These are phyloP conservation scores for Pleurostoma richardsiae DNA, from an alignment of 2,329 filamentous ascomycete genomes.

Conservation along the genomic window DNA sequence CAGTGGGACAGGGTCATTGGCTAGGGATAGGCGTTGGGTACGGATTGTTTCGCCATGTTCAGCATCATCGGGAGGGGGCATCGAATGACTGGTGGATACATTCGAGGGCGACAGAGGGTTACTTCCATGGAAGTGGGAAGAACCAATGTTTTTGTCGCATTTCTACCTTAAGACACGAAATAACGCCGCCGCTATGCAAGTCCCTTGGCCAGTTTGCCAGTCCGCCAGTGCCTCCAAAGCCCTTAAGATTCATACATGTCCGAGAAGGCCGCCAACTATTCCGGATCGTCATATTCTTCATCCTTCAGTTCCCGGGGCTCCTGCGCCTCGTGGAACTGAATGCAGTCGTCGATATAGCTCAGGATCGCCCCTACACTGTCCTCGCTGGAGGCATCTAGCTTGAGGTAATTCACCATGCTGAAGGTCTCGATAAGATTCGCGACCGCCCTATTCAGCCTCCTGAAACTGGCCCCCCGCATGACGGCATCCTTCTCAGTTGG, in stretches of 20 bases:
- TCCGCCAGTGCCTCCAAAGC: slow-evolving; percentile 11
- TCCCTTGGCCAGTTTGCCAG: not conserved
- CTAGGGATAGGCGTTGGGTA: too few species aligned
- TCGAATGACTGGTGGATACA: too few species aligned
- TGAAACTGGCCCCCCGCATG: slow-evolving; percentile 78
- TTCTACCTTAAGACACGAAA: not conserved
- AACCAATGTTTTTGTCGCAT: too few species aligned
- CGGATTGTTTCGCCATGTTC: too few species aligned
- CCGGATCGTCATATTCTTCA: slow-evolving; percentile 46
- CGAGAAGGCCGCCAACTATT: slow-evolving; percentile 14
- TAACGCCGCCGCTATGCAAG: slow-evolving; percentile 39
- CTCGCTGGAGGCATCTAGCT: slow-evolving; percentile 81
- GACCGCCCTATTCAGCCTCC: slow-evolving; percentile 79
- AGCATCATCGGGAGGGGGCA: too few species aligned
- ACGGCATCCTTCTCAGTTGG: slow-evolving; percentile 62
- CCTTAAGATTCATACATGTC: too few species aligned
- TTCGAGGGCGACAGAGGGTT: slow-evolving; percentile 1
- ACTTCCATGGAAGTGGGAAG: not conserved
- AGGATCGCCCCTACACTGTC: slow-evolving; percentile 67
- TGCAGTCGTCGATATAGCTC: slow-evolving; percentile 87
- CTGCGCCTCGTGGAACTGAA: slow-evolving; percentile 89
- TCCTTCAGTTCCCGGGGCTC: slow-evolving; percentile 80
- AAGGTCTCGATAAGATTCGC: slow-evolving; percentile 93
- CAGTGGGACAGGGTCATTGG: too few species aligned
- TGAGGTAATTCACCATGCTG: slow-evolving; percentile 94